Evolutionary conservation across 257 asterid species (phyloP).

Genomic region (Anisodus acutangulus): DNA sequence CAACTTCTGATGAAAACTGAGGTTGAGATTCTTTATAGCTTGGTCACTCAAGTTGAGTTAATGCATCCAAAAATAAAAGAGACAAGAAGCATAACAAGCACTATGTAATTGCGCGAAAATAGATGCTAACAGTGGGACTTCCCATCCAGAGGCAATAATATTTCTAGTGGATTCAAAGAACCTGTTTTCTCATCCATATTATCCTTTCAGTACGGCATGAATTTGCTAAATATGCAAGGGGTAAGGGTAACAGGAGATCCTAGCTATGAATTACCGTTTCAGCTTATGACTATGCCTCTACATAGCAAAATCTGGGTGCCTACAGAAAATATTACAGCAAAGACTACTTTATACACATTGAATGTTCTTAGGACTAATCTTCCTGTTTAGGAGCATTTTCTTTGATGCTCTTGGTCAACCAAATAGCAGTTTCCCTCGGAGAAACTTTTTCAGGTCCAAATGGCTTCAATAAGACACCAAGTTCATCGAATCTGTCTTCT

Average conservation of each 20-base stretch:
- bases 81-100: constrained; percentile 14
- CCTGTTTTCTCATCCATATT: constrained; percentile 20
- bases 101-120: neutral
- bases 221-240: constrained; percentile 19
- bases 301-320: constrained; percentile 40
- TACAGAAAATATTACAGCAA: constrained; percentile 32
- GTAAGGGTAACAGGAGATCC: constrained; percentile 22
- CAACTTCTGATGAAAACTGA: constrained; percentile 20
- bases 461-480: constrained; percentile 78
- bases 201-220: neutral
- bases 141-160: constrained; percentile 16
- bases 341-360: constrained; percentile 34
- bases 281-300: constrained; percentile 42
- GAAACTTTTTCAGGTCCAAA: constrained; percentile 88
- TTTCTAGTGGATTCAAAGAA: constrained; percentile 20
- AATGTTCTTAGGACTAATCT: constrained; percentile 34
- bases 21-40: neutral
- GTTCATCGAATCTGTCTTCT: constrained; percentile 80
- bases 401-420: constrained; percentile 89
- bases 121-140: constrained; percentile 2
- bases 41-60: neutral
- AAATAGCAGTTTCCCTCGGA: constrained; percentile 92
- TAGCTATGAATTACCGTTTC: constrained; percentile 32
- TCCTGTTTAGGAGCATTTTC: constrained; percentile 65
- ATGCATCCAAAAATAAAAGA: constrained; percentile 11